Conservation (phyloP, 2,329 filamentous ascomycete genomes). For the Nectriaceae sp. region DNA sequence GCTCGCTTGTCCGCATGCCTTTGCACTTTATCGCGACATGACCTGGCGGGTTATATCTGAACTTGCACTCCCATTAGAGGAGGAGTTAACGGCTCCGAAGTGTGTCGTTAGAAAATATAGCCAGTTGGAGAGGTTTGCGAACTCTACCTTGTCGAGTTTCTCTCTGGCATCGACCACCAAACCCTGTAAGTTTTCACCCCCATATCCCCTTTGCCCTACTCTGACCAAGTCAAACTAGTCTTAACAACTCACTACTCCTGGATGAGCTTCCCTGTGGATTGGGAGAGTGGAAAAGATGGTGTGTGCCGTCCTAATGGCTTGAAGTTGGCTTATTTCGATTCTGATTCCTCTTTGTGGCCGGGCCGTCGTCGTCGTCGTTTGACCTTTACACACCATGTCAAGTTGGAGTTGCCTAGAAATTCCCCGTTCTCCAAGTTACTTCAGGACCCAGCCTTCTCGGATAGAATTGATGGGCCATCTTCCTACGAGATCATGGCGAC, state of each 20-base stretch:
- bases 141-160: slow-evolving; percentile 16
- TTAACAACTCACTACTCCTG: slow-evolving; percentile 28
- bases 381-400: slow-evolving; percentile 22
- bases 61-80: slow-evolving; percentile 28
- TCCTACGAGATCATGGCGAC: slow-evolving; percentile 57
- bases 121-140: slow-evolving; percentile 20
- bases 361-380: slow-evolving; percentile 13
- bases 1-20: slow-evolving; percentile 34
- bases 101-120: slow-evolving; percentile 26
- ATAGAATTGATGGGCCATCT: slow-evolving; percentile 36
- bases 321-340: slow-evolving; percentile 21
- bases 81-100: slow-evolving; percentile 18
- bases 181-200: slow-evolving; percentile 26
- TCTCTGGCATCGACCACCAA: slow-evolving; percentile 32
- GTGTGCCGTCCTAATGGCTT: slow-evolving; percentile 27
- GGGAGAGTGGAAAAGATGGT: slow-evolving; percentile 25
- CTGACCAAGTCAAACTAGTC: slow-evolving; percentile 15
- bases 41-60: slow-evolving; percentile 41
- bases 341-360: slow-evolving; percentile 17
- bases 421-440: slow-evolving; percentile 20
- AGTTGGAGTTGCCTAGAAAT: slow-evolving; percentile 19
- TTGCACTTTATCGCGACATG: slow-evolving; percentile 41
- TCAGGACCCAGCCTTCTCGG: slow-evolving; percentile 15
- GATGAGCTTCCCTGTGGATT: slow-evolving; percentile 30
- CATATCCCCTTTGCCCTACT: too few species aligned